Percentiles rank a stretch among this genome's conserved stretches.
Conservation (phyloP, 1,284 basidiomycete genomes). For the Megacollybia platyphylla region DNA sequence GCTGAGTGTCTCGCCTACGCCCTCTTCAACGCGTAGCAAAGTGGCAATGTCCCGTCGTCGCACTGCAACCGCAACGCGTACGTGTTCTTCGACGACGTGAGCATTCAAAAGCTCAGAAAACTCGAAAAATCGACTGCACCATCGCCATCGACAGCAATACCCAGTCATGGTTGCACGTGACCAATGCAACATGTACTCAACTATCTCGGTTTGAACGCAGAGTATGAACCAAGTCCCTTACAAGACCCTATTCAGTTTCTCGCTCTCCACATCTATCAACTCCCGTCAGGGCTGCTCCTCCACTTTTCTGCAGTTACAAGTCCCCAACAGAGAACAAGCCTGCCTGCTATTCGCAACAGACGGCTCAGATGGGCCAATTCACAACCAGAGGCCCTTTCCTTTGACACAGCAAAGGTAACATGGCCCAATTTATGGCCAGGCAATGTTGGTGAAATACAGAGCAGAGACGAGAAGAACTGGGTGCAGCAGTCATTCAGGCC, state of each 20-base stretch:
- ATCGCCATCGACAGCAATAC: constrained; percentile 29
- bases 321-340: constrained; percentile 50
- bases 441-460: constrained; percentile 27
- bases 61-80: constrained; percentile 22
- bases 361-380: constrained; percentile 45
- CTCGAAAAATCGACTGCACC: constrained; percentile 29
- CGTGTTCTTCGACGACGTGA: constrained; percentile 36
- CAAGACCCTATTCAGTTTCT: constrained; percentile 52
- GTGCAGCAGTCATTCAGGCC: constrained; percentile 46
- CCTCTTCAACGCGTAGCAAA: constrained; percentile 21
- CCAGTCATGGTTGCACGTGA: constrained; percentile 1
- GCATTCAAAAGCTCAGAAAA: constrained; percentile 21
- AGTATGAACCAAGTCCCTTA: constrained; percentile 48
- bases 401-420: constrained; percentile 31
- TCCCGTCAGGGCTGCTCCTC: constrained; percentile 53
- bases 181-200: constrained; percentile 23
- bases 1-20: constrained; percentile 18
- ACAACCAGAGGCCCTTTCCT: constrained; percentile 39
- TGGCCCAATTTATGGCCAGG: constrained; percentile 64
- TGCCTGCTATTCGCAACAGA: constrained; percentile 57
- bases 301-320: constrained; percentile 51
- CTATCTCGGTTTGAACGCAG: constrained; percentile 48
- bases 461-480: constrained; percentile 57
- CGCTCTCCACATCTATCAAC: constrained; percentile 36
- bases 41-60: constrained; percentile 18